Evolutionary conservation across 352 stramenopile genomes (phyloP), one percentile per base, ranked within the genome.

Genomic region (Phytophthora quininea): DNA sequence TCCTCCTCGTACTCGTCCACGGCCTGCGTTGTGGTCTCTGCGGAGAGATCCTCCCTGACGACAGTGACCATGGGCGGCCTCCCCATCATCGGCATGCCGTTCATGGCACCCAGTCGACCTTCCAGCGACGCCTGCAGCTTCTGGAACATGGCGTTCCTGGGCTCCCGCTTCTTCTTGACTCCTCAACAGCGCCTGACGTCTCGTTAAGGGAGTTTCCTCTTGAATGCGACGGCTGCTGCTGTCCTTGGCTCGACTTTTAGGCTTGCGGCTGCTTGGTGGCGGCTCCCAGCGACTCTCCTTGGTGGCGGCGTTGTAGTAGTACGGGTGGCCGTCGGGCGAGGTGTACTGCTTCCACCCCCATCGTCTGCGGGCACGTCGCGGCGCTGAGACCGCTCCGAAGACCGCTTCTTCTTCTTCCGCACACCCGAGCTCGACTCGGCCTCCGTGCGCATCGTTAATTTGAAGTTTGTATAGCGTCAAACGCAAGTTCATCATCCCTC

Each of bases 231-330:
- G 8, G 67, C 15, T 61, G 56, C 46, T 69, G 56, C 54, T 59
- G 11, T 50, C 48, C 61, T 48, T 62, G 47, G 53, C n/a, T 8
- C 45, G 29, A n/a, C 58, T 40, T 11, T 40, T 53, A 35, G 50
- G 43, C 51, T 69, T 67, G 5, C 6, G 37, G 29, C 64, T 50
- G 54, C 65, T 47, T 55, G 64, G 9, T 7, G 81, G 80, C 35
- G 75, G 67, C 61, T 89, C 84, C 83, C 83, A 91, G 3, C 79
- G 74, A 56, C 83, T 91, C 62, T 90, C 81, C 31, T 83, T 77
- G 0, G 81, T 90, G 27, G 77, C 67, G 42, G 77, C 64, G 42
- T 91, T 91, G 65, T 89, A 90, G 58, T 84, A 91, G 61, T 91
- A 90, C 10, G 65, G 52, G 27, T 81, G 77, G 3, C 83, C 83